Evolutionary conservation across 192 early-diverging fungal genomes (phyloP).

Genomic region (Powellomyces hirtus): DNA sequence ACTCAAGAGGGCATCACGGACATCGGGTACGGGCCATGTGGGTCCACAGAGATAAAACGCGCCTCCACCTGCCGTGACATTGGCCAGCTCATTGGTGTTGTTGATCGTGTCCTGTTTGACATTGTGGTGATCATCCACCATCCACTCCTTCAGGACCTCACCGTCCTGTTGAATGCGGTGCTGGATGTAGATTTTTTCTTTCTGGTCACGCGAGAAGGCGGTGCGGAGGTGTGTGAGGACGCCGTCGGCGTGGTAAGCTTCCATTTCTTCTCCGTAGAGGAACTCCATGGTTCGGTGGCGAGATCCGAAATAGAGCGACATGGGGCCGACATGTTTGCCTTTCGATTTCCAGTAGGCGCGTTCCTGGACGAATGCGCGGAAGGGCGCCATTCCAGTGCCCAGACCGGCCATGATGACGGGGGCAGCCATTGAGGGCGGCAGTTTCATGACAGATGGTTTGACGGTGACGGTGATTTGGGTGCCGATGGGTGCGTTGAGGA

Average conservation of each 20-base stretch:
- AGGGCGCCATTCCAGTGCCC: conserved; percentile 98
- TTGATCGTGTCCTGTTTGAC: too few relatives aligned
- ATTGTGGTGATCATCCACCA: too few relatives aligned
- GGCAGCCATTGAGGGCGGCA: conserved; percentile 74
- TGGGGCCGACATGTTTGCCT: conserved; percentile 84
- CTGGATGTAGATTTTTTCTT: conserved; percentile 94
- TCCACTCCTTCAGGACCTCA: conserved; percentile 66
- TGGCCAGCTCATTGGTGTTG: too few relatives aligned
- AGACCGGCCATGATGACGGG: conserved; percentile 97
- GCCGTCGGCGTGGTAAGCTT: conserved; percentile 89
- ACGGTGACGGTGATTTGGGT: conserved; percentile 77
- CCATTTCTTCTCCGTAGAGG: conserved; percentile 94
- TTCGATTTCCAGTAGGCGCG: conserved; percentile 74
- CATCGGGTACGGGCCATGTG: conserved; percentile 90
- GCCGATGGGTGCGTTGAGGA: conserved; percentile 68
- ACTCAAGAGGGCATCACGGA: conserved; percentile 83
- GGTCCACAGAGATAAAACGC: conserved; percentile 97
- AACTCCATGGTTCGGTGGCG: conserved; percentile 92
- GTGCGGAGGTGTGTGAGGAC: conserved; percentile 83
- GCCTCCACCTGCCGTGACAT: conserved; percentile 61
- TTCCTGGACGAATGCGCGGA: conserved; percentile 96
- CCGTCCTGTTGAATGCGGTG: conserved; percentile 90
- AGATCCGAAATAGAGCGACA: conserved; percentile 95
- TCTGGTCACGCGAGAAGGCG: conserved; percentile 94
- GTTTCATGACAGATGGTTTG: conserved; percentile 96